Conservation (phyloP, 1,284 basidiomycete genomes). For the Apiotrichum domesticum region DNA sequence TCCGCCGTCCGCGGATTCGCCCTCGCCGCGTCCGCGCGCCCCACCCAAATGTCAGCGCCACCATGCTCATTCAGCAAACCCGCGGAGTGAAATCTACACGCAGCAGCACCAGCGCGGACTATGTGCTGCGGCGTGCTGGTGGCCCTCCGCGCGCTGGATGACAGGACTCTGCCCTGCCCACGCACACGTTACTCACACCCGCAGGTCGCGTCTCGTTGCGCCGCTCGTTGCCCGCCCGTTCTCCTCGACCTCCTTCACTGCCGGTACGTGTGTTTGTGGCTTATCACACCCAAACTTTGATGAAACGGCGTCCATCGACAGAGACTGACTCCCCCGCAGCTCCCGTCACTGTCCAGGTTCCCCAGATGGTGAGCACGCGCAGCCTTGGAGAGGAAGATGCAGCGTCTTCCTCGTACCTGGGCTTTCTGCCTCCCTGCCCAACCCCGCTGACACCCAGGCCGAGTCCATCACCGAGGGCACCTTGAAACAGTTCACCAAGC, state of each 20-base stretch:
- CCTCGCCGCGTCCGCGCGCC: background rate
- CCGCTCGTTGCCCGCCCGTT: conserved; percentile 11
- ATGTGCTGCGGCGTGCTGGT: no score
- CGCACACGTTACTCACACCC: background rate
- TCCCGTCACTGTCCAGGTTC: conserved; percentile 67
- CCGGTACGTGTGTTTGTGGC: conserved; percentile 4
- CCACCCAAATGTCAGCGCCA: conserved; percentile 8
- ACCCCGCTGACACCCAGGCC: conserved; percentile 48
- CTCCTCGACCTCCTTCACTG: conserved; percentile 13
- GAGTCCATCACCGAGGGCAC: conserved; percentile 99
- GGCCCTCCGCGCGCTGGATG: background rate
- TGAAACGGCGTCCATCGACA: no score
- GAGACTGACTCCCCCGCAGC: conserved; percentile 2
- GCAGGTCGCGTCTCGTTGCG: conserved; percentile 2
- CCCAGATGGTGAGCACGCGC: conserved; percentile 63
- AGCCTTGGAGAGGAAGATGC: no score
- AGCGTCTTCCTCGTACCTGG: no score
- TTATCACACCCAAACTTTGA: no score
- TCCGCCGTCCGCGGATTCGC: conserved; percentile 13
- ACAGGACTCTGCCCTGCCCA: background rate
- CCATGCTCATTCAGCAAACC: no score
- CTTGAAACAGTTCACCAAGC: conserved; percentile 89
- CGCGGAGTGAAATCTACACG: no score
- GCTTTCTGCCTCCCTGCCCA: no score
- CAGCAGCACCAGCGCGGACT: no score